Percentiles rank a stretch among this genome's conserved stretches.
These are phyloP conservation scores for Polytolypa hystricis DNA, from an alignment of 2,329 filamentous ascomycete genomes.

Conservation along the genomic window DNA sequence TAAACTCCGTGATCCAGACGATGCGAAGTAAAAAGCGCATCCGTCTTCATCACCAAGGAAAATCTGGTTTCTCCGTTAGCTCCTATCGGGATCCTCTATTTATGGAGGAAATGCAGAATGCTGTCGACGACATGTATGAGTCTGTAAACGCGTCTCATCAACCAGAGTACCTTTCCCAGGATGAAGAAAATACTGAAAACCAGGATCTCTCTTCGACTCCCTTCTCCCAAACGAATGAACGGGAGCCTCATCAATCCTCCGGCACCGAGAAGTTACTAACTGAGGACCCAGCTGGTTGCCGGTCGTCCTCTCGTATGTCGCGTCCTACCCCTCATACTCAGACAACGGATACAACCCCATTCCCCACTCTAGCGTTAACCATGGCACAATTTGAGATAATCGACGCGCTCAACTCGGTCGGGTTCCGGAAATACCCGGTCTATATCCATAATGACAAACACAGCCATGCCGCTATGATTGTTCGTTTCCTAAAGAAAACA, in stretches of 20 bases:
- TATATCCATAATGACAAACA: conserved; percentile 55
- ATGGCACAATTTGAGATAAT: conserved; percentile 79
- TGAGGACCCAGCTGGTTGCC: background rate
- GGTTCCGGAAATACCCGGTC: conserved; percentile 47
- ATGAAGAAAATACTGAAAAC: conserved; percentile 21
- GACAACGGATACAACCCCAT: background rate
- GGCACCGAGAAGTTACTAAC: conserved; percentile 1
- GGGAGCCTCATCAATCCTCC: conserved; percentile 1
- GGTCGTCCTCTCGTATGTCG: conserved; percentile 22
- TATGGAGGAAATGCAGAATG: conserved; percentile 62
- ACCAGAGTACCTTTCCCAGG: conserved; percentile 57
- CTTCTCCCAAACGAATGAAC: background rate
- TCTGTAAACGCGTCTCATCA: conserved; percentile 56
- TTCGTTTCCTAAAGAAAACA: conserved; percentile 53
- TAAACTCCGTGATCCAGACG: conserved; percentile 68
- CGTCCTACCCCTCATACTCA: conserved; percentile 1
- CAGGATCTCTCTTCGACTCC: background rate
- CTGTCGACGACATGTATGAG: conserved; percentile 69
- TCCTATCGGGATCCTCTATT: conserved; percentile 67
- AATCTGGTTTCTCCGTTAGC: conserved; percentile 54
- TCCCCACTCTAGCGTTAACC: conserved; percentile 60
- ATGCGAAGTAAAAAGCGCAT: conserved; percentile 65
- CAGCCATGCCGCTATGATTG: conserved; percentile 82
- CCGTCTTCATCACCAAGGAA: conserved; percentile 59
- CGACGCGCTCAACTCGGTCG: conserved; percentile 55